Base-by-base conservation (phyloP, 192 early-diverging fungal species). In the Entophlyctis luteolus region DNA sequence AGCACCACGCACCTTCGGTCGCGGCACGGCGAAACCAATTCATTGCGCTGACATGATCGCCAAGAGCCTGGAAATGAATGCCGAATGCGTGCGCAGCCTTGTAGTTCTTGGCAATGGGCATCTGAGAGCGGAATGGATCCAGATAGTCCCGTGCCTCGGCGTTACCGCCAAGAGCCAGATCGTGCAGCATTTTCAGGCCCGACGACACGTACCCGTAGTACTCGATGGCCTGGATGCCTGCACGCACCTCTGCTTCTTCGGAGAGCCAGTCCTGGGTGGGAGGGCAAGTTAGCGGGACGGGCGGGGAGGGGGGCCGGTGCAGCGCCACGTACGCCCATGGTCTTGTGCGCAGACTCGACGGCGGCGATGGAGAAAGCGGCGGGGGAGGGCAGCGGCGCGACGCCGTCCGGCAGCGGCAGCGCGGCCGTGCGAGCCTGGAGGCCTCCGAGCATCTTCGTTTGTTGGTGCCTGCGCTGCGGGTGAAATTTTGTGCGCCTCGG, bases 81-180 rank as follows among this genome's bases (percentile, higher is more conserved):
- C 65, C 65, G 36, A 67, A 55, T 25, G 23, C 22, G 32, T 55
- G 53, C 35, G 39, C 39, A 23, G 65, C 52, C 35, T 55, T 55
- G 32, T 31, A 55, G 36, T 55, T 3, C 52, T 67, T 67, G 34
- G 49, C 1, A 0, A 27, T 25, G 27, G 20, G 38, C 28, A 67
- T 22, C 4, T 35, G 36, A 4, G 46, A 49, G 14, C 53, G 10
- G 27, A 16, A 2, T 2, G 65, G 65, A 36, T 67, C 65, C 32
- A 67, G 25, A 36, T 67, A 67, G 39, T 67, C 65, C 22, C 65
- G 5, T 4, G 65, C 65, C 33, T 67, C 65, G 8, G 52, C 52
- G 29, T 67, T 53, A 6, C 65, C 65, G 5, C 39, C 36, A 6
- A 37, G 35, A 18, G 53, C 49, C 10, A 67, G 65, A 14, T 53